Conservation (phyloP, 164 flowering plant species). For the Liquidambar formosana region DNA sequence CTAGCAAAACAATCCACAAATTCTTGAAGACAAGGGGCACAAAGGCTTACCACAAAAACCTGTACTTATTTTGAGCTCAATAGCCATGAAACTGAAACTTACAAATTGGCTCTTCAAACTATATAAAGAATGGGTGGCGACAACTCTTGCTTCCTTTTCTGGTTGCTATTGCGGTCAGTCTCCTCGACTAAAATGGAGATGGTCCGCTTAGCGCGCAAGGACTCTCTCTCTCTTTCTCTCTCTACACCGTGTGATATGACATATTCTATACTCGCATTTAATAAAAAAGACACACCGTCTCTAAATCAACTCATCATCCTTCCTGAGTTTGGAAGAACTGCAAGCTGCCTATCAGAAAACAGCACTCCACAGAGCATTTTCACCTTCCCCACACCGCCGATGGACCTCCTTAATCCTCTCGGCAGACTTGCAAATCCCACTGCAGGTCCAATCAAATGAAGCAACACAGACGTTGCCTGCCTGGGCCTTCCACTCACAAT, state of each 20-base stretch:
- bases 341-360: slow-evolving; percentile 28
- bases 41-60: slow-evolving; percentile 10
- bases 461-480: slow-evolving; percentile 78
- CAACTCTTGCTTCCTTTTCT: slow-evolving; percentile 6
- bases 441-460: slow-evolving; percentile 86
- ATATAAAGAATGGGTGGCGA: slow-evolving; percentile 28
- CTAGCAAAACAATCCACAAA: slow-evolving; percentile 2
- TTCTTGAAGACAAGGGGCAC: background rate
- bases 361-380: slow-evolving; percentile 61
- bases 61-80: slow-evolving; percentile 20
- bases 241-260: slow-evolving; percentile 1
- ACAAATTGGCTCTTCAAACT: slow-evolving; percentile 35
- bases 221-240: slow-evolving; percentile 21
- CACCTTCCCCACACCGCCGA: slow-evolving; percentile 72
- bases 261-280: slow-evolving; percentile 19
- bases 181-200: slow-evolving; percentile 38
- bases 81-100: slow-evolving; percentile 21
- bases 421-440: slow-evolving; percentile 72
- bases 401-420: slow-evolving; percentile 79
- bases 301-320: slow-evolving; percentile 6
- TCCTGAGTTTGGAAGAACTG: slow-evolving; percentile 33
- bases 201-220: slow-evolving; percentile 22
- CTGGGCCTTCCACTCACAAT: slow-evolving; percentile 80
- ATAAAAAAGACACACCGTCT: background rate
- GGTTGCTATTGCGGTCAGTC: slow-evolving; percentile 14